A percentile compares a stretch with the other conserved stretches of the same genome.
Conservation (phyloP, 2,329 filamentous ascomycete species). For the Cryphonectria japonica region DNA sequence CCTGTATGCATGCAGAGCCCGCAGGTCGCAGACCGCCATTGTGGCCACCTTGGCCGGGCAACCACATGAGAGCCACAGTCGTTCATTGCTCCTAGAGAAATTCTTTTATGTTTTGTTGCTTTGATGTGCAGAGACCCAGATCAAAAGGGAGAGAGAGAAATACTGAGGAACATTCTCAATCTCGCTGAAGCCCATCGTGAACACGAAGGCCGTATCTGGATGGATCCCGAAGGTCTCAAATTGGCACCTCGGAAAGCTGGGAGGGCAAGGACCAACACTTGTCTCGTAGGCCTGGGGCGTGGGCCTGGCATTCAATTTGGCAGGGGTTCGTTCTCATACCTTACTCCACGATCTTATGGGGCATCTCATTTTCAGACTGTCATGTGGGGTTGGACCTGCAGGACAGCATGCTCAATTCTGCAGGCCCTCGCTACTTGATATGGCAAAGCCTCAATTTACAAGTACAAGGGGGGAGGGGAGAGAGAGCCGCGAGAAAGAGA, state of each 20-base stretch:
- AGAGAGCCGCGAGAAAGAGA: neutral
- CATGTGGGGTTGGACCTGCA: slow-evolving; percentile 10
- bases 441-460: neutral
- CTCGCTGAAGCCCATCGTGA: slow-evolving; percentile 8
- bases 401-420: neutral
- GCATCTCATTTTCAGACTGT: slow-evolving; percentile 22
- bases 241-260: slow-evolving; percentile 28
- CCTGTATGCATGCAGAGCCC: neutral
- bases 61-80: neutral
- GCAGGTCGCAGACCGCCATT: slow-evolving; percentile 16
- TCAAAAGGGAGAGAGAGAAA: neutral
- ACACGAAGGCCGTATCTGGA: slow-evolving; percentile 9
- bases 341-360: slow-evolving; percentile 20
- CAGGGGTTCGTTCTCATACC: slow-evolving; percentile 10
- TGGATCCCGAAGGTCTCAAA: slow-evolving; percentile 21
- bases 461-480: neutral
- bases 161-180: neutral
- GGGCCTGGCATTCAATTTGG: slow-evolving; percentile 18
- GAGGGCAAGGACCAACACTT: slow-evolving; percentile 27
- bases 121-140: no score
- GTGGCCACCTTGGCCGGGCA: slow-evolving; percentile 21
- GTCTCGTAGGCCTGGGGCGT: slow-evolving; percentile 18
- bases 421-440: neutral
- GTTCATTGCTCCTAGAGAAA: neutral
- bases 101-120: neutral